These are phyloP conservation scores for Escallonia rubra DNA, from an alignment of 129 eudicot species.

Conservation along the genomic window DNA sequence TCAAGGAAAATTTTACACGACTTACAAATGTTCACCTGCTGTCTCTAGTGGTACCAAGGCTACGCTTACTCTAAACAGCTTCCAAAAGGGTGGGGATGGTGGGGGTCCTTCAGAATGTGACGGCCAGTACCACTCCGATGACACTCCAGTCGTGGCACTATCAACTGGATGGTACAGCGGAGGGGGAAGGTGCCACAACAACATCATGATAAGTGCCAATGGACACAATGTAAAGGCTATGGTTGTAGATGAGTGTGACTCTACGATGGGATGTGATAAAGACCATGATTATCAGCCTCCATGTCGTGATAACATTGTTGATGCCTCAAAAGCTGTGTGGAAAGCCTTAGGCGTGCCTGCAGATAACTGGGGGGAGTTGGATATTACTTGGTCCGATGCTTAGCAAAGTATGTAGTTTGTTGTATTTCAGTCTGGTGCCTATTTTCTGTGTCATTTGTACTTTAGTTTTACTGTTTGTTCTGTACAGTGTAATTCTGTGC, in stretches of 20 bases:
- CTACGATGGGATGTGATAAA: conserved; percentile 10
- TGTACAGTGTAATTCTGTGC: no score
- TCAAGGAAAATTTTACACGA: conserved; percentile 3
- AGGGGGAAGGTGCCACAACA: conserved; percentile 12
- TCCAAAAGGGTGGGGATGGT: conserved; percentile 23
- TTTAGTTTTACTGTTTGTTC: no score
- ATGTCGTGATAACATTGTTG: conserved; percentile 11
- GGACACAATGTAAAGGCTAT: conserved; percentile 7
- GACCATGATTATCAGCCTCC: conserved; percentile 16
- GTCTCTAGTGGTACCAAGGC: conserved; percentile 17
- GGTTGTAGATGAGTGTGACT: conserved; percentile 18
- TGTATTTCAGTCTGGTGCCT: no score
- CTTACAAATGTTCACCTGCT: conserved; percentile 21
- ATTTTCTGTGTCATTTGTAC: no score
- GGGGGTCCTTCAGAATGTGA: conserved; percentile 21
- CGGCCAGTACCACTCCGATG: conserved; percentile 12
- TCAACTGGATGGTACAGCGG: conserved; percentile 31
- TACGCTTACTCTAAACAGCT: conserved; percentile 12
- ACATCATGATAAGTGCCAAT: conserved; percentile 9
- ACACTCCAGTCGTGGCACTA: conserved; percentile 18
- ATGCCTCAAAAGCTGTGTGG: conserved; percentile 16
- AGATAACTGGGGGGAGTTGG: neutral
- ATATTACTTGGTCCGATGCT: neutral
- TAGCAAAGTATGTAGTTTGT: no score
- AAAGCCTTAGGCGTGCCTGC: conserved; percentile 9